Conservation (phyloP, 2,329 filamentous ascomycete genomes). For the Polytolypa hystricis region DNA sequence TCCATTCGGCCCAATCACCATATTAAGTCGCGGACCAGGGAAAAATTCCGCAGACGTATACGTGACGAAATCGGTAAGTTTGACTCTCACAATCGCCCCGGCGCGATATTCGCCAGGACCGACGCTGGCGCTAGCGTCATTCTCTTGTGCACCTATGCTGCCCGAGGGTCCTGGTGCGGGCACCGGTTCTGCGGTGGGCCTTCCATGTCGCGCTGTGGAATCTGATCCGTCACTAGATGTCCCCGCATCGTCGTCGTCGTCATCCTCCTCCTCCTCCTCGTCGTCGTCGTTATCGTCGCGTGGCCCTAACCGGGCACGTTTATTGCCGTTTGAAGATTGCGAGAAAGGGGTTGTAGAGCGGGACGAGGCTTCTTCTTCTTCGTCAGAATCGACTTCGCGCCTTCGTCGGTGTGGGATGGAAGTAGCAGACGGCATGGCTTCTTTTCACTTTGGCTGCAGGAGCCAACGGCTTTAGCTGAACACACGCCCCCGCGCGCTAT, state of each 20-base stretch:
- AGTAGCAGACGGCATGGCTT: conserved; percentile 18
- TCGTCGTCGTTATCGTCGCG: conserved; percentile 4
- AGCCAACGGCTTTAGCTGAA: too few relatives aligned
- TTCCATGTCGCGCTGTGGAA: too few relatives aligned
- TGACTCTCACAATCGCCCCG: conserved; percentile 80
- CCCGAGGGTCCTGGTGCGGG: too few relatives aligned
- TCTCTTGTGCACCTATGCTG: not conserved
- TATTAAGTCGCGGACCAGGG: conserved; percentile 86
- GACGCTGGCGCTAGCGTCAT: not conserved
- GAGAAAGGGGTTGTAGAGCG: conserved; percentile 15
- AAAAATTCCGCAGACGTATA: conserved; percentile 87
- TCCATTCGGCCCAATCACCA: conserved; percentile 98
- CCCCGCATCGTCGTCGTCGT: not conserved
- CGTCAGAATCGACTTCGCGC: conserved; percentile 16
- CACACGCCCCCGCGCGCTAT: too few relatives aligned
- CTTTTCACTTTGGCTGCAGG: not conserved
- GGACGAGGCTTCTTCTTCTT: conserved; percentile 13
- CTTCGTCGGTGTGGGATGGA: conserved; percentile 19
- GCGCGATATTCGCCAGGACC: conserved; percentile 40
- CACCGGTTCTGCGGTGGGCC: too few relatives aligned
- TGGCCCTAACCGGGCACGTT: conserved; percentile 20
- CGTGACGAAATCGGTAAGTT: conserved; percentile 82
- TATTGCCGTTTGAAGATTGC: conserved; percentile 19
- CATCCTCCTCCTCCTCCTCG: not conserved
- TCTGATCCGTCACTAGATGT: too few relatives aligned